A percentile compares a stretch with the other conserved stretches of the same genome.
Evolutionary conservation across 2,329 filamentous ascomycete genomes (phyloP).

Genomic region (Beauveria bassiana): DNA sequence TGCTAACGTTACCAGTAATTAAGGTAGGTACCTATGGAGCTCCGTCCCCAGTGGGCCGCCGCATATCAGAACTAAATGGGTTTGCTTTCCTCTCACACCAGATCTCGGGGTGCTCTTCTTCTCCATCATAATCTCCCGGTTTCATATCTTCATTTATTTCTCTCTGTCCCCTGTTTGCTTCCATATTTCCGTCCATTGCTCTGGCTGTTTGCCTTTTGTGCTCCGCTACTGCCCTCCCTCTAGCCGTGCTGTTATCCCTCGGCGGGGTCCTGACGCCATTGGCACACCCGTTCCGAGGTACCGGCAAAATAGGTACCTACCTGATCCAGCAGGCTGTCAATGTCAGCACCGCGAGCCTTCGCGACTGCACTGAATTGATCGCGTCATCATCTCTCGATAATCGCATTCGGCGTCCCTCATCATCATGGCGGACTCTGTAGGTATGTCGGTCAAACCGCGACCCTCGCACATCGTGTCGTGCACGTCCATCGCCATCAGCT

Average conservation of each 20-base stretch:
- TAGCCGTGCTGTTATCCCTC: neutral
- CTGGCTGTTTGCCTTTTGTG: neutral
- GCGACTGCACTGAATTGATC: neutral
- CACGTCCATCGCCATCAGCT: neutral
- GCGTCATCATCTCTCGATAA: slow-evolving; percentile 2
- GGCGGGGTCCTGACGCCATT: slow-evolving; percentile 14
- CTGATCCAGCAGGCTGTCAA: neutral
- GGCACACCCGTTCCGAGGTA: slow-evolving; percentile 12
- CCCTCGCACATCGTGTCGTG: neutral
- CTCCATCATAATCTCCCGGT: neutral
- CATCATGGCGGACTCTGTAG: slow-evolving; percentile 32
- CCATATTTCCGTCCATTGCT: neutral
- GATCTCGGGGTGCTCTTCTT: neutral
- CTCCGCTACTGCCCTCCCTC: neutral
- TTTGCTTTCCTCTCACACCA: neutral
- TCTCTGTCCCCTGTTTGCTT: neutral
- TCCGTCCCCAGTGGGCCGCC: neutral
- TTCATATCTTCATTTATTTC: neutral
- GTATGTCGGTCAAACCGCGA: slow-evolving; percentile 15
- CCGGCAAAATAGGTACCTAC: neutral
- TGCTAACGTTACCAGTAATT: neutral
- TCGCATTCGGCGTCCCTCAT: neutral
- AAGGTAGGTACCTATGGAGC: neutral
- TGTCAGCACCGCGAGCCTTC: neutral
- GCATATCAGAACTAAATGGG: neutral